Base-by-base conservation (phyloP, 2,329 filamentous ascomycete genomes). In the Pseudocercospora musae region DNA sequence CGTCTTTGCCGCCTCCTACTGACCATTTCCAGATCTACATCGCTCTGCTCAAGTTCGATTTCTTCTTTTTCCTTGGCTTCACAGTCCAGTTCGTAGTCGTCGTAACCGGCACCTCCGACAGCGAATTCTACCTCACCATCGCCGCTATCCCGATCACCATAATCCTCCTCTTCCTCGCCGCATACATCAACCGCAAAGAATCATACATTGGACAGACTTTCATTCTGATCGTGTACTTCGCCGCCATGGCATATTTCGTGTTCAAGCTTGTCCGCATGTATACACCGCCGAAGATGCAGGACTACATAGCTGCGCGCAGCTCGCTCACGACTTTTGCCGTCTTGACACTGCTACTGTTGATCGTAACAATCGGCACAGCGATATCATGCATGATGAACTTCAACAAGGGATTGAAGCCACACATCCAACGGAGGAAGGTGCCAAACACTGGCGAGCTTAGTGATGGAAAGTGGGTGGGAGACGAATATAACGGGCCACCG, bases 61-160 rank as follows among this genome's bases (percentile, higher is more conserved):
- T 99, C 79, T 99, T 99, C 87, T 98, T 99, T 83, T 99, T 99
- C 84, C 87, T 99, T 56, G 95, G 94, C 59, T 99, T 99, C 77
- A 98, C 95, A 6, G 91, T 99, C 52, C 95, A 99, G 75, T 99
- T 99, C 77, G 94, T 99, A 70, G 90, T 98, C 62, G 92, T 99
- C 63, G 92, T 98, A 61, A 84, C 81, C 63, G 81, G 85, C 67
- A 83, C 82, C 25, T 84, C 84, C 53, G 85, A 89, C 65, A 81
- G 87, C 71, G 95, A 99, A 76, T 91, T 95, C 71, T 89, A 85
- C 59, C 82, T 98, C 57, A 99, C 96, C 7, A 87, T 95, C 53
- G 90, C 89, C 64, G 95, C 94, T 25, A 90, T 99, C 58, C 93
- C 93, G 31, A 84, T 98, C 72, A 98, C 95, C 7, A 93, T 99